Percentiles rank a stretch among this genome's conserved stretches.
phyloP scores from a whole-genome alignment of 108 stramenopile genomes.

The Stephanodiscus triporus region DNA sequence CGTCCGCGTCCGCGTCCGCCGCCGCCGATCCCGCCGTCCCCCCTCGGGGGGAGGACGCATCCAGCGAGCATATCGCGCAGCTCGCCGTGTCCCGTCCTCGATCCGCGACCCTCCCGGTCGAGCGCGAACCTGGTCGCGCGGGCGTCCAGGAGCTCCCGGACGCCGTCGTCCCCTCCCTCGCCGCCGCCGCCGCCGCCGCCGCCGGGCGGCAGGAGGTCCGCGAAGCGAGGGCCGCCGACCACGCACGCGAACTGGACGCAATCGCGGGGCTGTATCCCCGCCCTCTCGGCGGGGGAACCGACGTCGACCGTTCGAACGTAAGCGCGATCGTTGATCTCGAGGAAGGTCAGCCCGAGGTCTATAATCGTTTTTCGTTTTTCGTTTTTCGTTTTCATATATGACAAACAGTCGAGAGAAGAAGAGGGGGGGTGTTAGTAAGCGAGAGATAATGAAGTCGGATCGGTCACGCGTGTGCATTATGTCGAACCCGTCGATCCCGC shows the following conservation, averaged over 20 bases:
- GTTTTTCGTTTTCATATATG: not conserved
- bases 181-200: not conserved
- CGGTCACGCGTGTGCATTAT: no score
- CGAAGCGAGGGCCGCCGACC: conserved; percentile 48
- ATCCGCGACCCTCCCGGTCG: conserved; percentile 71
- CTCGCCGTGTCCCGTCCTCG: conserved; percentile 73
- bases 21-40: not conserved
- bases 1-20: not conserved
- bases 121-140: conserved; percentile 56
- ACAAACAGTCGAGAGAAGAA: no score
- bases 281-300: conserved; percentile 47
- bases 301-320: conserved; percentile 72
- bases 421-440: no score
- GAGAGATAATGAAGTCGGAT: no score
- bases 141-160: not conserved
- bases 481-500: no score
- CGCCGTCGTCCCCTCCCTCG: not conserved
- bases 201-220: conserved; percentile 3
- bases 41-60: conserved; percentile 40
- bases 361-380: not conserved
- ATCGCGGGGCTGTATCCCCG: conserved; percentile 73
- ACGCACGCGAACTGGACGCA: conserved; percentile 83
- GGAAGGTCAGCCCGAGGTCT: conserved; percentile 73
- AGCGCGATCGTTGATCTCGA: conserved; percentile 80
- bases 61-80: conserved; percentile 55